Base-by-base conservation (phyloP, 148 eudicot genomes). In the Vaccinium darrowii region DNA sequence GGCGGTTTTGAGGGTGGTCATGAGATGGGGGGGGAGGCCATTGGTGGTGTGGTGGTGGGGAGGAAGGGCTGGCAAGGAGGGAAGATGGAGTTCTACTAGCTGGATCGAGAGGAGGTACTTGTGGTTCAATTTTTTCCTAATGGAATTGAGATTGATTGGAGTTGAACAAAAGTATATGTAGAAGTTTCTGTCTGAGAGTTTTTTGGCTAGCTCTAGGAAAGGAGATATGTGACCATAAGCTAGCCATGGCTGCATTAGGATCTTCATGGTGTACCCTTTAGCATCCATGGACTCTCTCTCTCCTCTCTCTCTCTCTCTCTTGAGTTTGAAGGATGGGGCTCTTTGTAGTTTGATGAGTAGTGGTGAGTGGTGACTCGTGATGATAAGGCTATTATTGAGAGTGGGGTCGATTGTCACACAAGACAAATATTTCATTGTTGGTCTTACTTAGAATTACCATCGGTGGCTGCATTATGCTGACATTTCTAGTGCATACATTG, bases 1-100 rank as follows among this genome's bases (percentile, higher is more conserved):
- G 43, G 87, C 84, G 13, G 7, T 10, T 74, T 88, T 88, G 25
- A 85, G 85, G 33, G 58, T 72, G 18, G 81, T 67, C 87, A 85
- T 88, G 82, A 85, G 89, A 47, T 83, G 87, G 8, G 76, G 73
- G 18, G 89, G 89, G 33, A 88, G 87, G 81, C 89, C 85, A 75
- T 88, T 88, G 84, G 89, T 88, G 80, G 89, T 88, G 67, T 88
- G 89, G 79, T 13, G 58, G 39, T 23, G 30, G 19, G 86, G 77
- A n/a, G 90, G 90, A n/a, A 88, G 84, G 1, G 78, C 39, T 0
- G 78, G 67, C 10, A 25, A 33, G 19, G 78, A 52, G 10, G 84
- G 78, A 18, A 72, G 79, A 27, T 27, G 49, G 5, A 72, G 43
- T 16, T 82, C 65, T 27, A 82, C 65, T 10, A 72, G 84, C 18